Evolutionary conservation across 2,329 filamentous ascomycete species (phyloP).

Genomic region (Penicillium hesseltinei): DNA sequence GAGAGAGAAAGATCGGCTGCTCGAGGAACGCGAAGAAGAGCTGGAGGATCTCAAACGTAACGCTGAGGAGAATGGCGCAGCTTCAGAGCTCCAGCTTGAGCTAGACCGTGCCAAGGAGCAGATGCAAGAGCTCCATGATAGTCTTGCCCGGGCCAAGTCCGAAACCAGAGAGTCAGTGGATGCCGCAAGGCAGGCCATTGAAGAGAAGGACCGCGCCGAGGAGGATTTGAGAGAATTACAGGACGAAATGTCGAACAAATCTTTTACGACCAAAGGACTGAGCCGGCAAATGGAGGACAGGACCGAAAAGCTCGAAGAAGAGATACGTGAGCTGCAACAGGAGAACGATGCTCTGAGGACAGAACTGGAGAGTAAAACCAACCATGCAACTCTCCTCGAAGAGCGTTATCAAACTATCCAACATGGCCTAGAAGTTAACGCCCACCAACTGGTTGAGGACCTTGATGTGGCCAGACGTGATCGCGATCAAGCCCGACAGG

Average conservation of each 20-base stretch:
- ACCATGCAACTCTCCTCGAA: slow-evolving; percentile 49
- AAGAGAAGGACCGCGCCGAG: slow-evolving; percentile 52
- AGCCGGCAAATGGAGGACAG: slow-evolving; percentile 74
- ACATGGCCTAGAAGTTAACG: slow-evolving; percentile 38
- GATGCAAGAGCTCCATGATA: slow-evolving; percentile 45
- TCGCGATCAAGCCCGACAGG: slow-evolving; percentile 46
- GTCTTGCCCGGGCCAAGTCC: slow-evolving; percentile 38
- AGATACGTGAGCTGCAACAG: slow-evolving; percentile 56
- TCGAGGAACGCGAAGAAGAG: slow-evolving; percentile 74
- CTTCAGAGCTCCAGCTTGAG: slow-evolving; percentile 51
- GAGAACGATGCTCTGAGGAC: slow-evolving; percentile 45
- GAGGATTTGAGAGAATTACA: slow-evolving; percentile 63
- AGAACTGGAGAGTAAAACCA: slow-evolving; percentile 46
- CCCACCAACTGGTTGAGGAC: slow-evolving; percentile 44
- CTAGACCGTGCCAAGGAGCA: slow-evolving; percentile 47
- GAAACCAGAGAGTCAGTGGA: slow-evolving; percentile 45
- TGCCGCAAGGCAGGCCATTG: slow-evolving; percentile 49
- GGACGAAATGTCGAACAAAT: slow-evolving; percentile 77
- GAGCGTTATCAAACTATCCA: slow-evolving; percentile 46
- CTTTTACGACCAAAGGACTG: slow-evolving; percentile 70
- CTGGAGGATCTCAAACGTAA: slow-evolving; percentile 52
- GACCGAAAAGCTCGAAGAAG: slow-evolving; percentile 62
- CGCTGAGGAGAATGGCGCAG: slow-evolving; percentile 42
- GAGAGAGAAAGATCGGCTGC: slow-evolving; percentile 69
- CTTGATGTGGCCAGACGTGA: slow-evolving; percentile 45